phyloP scores from a whole-genome alignment of 768 basidiomycete genomes.

The Chalciporus piperatus region DNA sequence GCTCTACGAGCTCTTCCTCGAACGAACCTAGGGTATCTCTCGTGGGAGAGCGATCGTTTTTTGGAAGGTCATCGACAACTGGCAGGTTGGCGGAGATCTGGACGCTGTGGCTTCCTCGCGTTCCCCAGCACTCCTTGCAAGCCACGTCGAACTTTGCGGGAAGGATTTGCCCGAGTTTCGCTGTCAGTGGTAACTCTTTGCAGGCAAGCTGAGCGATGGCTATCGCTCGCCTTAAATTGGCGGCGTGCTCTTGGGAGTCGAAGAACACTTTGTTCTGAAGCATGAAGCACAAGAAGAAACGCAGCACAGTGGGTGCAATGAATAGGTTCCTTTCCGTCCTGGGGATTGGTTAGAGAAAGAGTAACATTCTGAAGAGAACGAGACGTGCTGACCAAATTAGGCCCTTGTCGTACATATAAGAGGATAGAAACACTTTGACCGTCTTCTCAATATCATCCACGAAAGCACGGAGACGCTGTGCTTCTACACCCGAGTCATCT shows the following conservation, averaged over 20 bases:
- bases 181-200: conserved; percentile 42
- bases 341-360: conserved; percentile 11
- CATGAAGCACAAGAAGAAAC: conserved; percentile 46
- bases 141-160: conserved; percentile 47
- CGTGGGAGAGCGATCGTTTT: background rate
- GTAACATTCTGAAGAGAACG: background rate
- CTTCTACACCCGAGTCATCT: conserved; percentile 10
- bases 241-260: conserved; percentile 19
- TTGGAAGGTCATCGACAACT: background rate
- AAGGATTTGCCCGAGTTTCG: conserved; percentile 35
- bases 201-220: conserved; percentile 37
- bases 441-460: conserved; percentile 58
- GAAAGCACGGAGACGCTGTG: conserved; percentile 44
- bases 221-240: conserved; percentile 44
- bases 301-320: conserved; percentile 41
- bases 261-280: conserved; percentile 42
- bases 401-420: conserved; percentile 62
- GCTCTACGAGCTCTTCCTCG: conserved; percentile 38
- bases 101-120: conserved; percentile 32
- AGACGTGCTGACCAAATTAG: conserved; percentile 51
- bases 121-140: conserved; percentile 51
- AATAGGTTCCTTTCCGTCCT: conserved; percentile 44
- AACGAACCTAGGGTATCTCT: conserved; percentile 21
- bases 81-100: conserved; percentile 13
- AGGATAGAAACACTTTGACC: conserved; percentile 67